These are phyloP conservation scores for Stachybotrys elegans DNA, from an alignment of 2,329 filamentous ascomycete genomes.

Conservation along the genomic window DNA sequence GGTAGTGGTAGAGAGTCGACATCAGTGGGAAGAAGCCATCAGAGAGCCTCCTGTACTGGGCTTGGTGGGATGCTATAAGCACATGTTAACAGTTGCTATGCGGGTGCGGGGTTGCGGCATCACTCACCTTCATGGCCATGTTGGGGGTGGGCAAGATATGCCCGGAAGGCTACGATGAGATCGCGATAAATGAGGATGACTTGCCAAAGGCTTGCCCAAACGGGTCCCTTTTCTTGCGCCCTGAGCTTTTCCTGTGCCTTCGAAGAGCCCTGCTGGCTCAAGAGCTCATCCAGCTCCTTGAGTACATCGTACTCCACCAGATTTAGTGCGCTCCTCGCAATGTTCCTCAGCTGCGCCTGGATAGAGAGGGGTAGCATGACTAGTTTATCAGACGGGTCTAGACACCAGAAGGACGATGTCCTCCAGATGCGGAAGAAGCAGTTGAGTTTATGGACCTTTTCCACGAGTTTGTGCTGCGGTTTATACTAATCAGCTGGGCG, in stretches of 20 bases:
- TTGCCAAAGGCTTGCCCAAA: slow-evolving; percentile 46
- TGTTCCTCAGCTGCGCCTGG: slow-evolving; percentile 33
- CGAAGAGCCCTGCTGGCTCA: slow-evolving; percentile 32
- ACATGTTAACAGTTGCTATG: not conserved
- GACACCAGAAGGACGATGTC: slow-evolving; percentile 35
- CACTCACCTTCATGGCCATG: slow-evolving; percentile 13
- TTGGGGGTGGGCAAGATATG: slow-evolving; percentile 18
- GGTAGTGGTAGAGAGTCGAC: slow-evolving; percentile 34
- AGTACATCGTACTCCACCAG: slow-evolving; percentile 34
- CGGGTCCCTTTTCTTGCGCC: slow-evolving; percentile 33
- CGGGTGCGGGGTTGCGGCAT: too few relatives aligned
- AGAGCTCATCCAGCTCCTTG: slow-evolving; percentile 32
- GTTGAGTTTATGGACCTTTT: slow-evolving; percentile 39
- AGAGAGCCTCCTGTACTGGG: slow-evolving; percentile 21
- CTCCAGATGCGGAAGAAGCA: slow-evolving; percentile 48
- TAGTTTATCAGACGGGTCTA: slow-evolving; percentile 30
- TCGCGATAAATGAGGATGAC: slow-evolving; percentile 44
- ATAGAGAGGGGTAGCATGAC: slow-evolving; percentile 32
- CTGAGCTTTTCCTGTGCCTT: slow-evolving; percentile 33
- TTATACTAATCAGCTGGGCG: not conserved
- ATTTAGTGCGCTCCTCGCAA: slow-evolving; percentile 31
- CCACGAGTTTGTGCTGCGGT: slow-evolving; percentile 34
- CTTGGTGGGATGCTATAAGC: slow-evolving; percentile 12
- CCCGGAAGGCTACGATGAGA: slow-evolving; percentile 26
- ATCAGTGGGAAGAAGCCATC: slow-evolving; percentile 32